Percentiles rank a stretch among this genome's conserved stretches.
phyloP scores from a whole-genome alignment of 352 stramenopile genomes.

The Pythium angustatum region DNA sequence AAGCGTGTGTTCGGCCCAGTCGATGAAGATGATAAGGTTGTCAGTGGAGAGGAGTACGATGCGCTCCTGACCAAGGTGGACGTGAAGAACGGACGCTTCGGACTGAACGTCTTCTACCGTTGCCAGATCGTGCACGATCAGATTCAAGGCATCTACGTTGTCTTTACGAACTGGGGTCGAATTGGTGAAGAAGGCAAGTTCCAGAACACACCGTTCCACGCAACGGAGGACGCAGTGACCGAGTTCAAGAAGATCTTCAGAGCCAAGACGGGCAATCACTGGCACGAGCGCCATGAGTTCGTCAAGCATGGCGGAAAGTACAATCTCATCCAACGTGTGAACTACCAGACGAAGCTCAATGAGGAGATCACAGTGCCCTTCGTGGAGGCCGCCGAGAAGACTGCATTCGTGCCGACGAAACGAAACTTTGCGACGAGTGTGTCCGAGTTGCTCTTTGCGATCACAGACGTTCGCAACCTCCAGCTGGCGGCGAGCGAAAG shows the following conservation, averaged over 20 bases:
- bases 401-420: slow-evolving; percentile 42
- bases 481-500: slow-evolving; percentile 58
- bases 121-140: slow-evolving; percentile 72
- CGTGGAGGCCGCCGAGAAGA: slow-evolving; percentile 36
- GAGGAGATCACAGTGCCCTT: slow-evolving; percentile 60
- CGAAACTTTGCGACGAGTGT: slow-evolving; percentile 38
- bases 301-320: slow-evolving; percentile 71
- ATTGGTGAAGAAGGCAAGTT: slow-evolving; percentile 78
- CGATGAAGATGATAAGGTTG: slow-evolving; percentile 28
- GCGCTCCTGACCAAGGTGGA: slow-evolving; percentile 76
- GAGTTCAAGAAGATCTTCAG: slow-evolving; percentile 87
- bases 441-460: slow-evolving; percentile 55
- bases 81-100: slow-evolving; percentile 66
- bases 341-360: slow-evolving; percentile 55
- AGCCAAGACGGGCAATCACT: slow-evolving; percentile 75
- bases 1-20: slow-evolving; percentile 42
- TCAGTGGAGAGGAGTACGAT: slow-evolving; percentile 49
- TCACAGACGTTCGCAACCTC: slow-evolving; percentile 72
- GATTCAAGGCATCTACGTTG: slow-evolving; percentile 65
- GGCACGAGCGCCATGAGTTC: slow-evolving; percentile 50
- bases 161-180: slow-evolving; percentile 83
- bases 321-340: slow-evolving; percentile 67
- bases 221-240: slow-evolving; percentile 43
- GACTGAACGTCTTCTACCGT: slow-evolving; percentile 78
- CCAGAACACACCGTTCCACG: slow-evolving; percentile 74